Base-by-base conservation (phyloP, 371 early-diverging fungal genomes). In the Furculomyces boomerangus region DNA sequence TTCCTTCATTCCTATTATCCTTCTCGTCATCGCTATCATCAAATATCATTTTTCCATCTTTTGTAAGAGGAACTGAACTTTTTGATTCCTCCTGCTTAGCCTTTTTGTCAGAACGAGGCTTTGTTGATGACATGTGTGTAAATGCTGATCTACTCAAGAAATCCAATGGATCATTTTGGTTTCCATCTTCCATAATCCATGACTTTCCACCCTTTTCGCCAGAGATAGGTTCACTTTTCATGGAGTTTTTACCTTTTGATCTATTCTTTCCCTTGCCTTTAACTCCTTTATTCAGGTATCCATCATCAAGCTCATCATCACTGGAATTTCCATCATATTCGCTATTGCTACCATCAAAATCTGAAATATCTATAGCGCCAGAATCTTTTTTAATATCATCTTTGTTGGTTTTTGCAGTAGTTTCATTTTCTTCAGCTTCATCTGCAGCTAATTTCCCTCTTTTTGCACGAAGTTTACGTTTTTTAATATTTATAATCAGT, bases 401-500 rank as follows among this genome's bases (percentile, higher is more conserved):
- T 28, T 60, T 67, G 3, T 59, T 64, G 32, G 58, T 60, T 0
- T 68, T 74, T 10, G 65, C 66, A n/a, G 70, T 72, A n/a, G 74
- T 78, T 5, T 74, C 74, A 1, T 73, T 74, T 29, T 61, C 71
- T 1, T 76, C 75, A 44, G 62, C 60, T 5, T 65, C 71, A 50
- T 60, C 58, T 53, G 13, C 39, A 53, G 7, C 60, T 56, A 25
- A 46, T 60, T 29, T 67, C 63, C 22, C 55, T 55, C 84, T 80
- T 79, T 93, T 87, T 46, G 84, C 74, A 47, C 91, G 76, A 64
- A 90, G 79, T 54, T 86, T 79, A 50, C 90, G 79, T 70, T 93
- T 93, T 55, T 84, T 80, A 68, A 97, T 95, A 64, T 95, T 97
- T 58, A 71, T 56, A 53, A 97, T 71, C 30, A 95, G 72, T 73